A percentile compares a stretch with the other conserved stretches of the same genome.
Conservation (phyloP, 345 rosid genomes). For the Acer yangbiense region DNA sequence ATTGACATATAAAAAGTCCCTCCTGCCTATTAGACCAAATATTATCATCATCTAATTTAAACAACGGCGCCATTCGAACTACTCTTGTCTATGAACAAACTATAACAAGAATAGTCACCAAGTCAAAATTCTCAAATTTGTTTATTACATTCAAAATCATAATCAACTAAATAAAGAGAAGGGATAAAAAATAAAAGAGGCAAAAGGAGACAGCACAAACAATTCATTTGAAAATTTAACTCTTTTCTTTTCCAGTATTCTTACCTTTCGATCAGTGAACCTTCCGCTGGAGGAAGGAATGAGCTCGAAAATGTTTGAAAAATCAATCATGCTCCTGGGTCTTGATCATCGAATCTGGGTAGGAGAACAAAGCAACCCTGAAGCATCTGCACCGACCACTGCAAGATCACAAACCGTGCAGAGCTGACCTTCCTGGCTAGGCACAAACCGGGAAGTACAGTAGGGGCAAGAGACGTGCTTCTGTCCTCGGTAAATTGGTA, state of each 20-base stretch:
- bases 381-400: conserved; percentile 88
- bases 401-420: conserved; percentile 85
- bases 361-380: conserved; percentile 90
- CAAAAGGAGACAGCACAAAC: conserved; percentile 29
- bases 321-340: background rate
- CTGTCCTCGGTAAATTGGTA: conserved; percentile 91
- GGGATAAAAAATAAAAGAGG: background rate
- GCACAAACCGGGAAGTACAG: conserved; percentile 81
- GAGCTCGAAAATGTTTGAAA: conserved; percentile 23
- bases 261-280: conserved; percentile 15
- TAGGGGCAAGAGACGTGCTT: conserved; percentile 85
- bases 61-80: conserved; percentile 29
- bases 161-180: conserved; percentile 26
- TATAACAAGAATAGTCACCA: conserved; percentile 33
- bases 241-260: conserved; percentile 24
- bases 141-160: conserved; percentile 38
- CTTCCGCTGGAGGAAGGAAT: background rate
- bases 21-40: conserved; percentile 31
- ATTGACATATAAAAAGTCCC: conserved; percentile 17
- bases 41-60: conserved; percentile 31
- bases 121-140: conserved; percentile 41
- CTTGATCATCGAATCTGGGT: conserved; percentile 64
- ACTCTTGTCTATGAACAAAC: conserved; percentile 36
- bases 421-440: conserved; percentile 65
- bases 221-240: conserved; percentile 22